phyloP scores from a whole-genome alignment of 2,329 filamentous ascomycete genomes.

The Graphiopsis chlorocephala region DNA sequence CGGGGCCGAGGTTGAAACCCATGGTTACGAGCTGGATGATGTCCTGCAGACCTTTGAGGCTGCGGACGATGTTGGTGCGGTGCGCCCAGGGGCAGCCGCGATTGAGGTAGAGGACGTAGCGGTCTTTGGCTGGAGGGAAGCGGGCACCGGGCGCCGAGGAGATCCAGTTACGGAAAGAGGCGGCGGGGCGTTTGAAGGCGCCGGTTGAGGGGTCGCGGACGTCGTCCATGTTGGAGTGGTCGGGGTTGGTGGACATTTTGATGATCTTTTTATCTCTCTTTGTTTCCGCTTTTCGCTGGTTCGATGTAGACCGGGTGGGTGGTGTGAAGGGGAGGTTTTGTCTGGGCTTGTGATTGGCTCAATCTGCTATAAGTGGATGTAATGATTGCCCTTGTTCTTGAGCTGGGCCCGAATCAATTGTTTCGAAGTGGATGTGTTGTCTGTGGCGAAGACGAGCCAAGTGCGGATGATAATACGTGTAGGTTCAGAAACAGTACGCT shows the following conservation, averaged over 20 bases:
- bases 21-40: constrained; percentile 50
- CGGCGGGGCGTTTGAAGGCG: constrained; percentile 53
- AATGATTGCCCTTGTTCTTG: background rate
- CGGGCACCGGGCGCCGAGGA: constrained; percentile 50
- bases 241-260: background rate
- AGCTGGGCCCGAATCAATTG: background rate
- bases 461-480: background rate
- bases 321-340: background rate
- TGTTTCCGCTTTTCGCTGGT: background rate
- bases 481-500: background rate
- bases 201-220: constrained; percentile 32
- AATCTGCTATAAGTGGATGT: background rate
- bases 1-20: constrained; percentile 38
- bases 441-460: background rate
- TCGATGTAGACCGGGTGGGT: background rate
- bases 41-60: constrained; percentile 50
- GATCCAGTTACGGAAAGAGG: constrained; percentile 56
- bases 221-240: constrained; percentile 10
- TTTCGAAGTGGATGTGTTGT: background rate
- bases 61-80: constrained; percentile 47
- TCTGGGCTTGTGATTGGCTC: background rate
- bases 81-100: constrained; percentile 64
- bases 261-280: background rate
- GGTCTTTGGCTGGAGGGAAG: constrained; percentile 58
- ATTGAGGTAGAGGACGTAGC: constrained; percentile 61